Conservation (phyloP, 2,329 filamentous ascomycete species). For the Ilyonectria mors-panacis region DNA sequence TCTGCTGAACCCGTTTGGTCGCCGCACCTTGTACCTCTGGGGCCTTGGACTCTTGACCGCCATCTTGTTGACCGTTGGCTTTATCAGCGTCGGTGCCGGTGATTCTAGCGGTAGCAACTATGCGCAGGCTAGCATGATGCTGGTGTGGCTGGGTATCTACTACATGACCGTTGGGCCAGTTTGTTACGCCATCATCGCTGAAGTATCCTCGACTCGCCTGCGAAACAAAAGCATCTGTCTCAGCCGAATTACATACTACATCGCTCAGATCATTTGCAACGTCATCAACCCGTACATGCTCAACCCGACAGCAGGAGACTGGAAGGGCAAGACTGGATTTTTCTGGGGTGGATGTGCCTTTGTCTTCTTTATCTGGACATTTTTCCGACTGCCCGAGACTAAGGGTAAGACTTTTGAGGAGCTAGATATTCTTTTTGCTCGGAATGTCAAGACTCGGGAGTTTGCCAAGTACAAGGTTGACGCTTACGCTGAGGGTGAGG, state of each 20-base stretch:
- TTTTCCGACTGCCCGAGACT: constrained; percentile 42
- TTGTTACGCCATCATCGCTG: constrained; percentile 52
- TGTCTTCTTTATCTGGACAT: constrained; percentile 49
- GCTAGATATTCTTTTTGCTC: constrained; percentile 51
- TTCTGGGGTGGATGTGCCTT: constrained; percentile 53
- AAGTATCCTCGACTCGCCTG: constrained; percentile 53
- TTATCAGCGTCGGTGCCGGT: constrained; percentile 49
- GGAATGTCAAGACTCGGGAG: constrained; percentile 51
- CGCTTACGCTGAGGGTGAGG: constrained; percentile 18
- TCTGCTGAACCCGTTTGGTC: constrained; percentile 47
- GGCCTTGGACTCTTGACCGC: constrained; percentile 57
- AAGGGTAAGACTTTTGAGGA: constrained; percentile 50
- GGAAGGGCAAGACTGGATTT: constrained; percentile 57
- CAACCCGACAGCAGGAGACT: constrained; percentile 53
- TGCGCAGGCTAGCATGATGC: constrained; percentile 45
- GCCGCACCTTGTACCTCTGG: constrained; percentile 57
- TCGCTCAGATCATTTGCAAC: constrained; percentile 42
- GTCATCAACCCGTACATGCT: constrained; percentile 45
- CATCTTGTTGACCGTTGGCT: constrained; percentile 55
- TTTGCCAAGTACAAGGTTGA: constrained; percentile 44
- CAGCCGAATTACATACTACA: constrained; percentile 44
- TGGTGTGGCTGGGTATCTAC: constrained; percentile 48
- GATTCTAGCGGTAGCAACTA: constrained; percentile 33
- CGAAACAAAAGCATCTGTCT: constrained; percentile 52
- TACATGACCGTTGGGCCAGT: constrained; percentile 54